phyloP scores from a whole-genome alignment of 2,329 filamentous ascomycete genomes.

The Cladosporium sp. region DNA sequence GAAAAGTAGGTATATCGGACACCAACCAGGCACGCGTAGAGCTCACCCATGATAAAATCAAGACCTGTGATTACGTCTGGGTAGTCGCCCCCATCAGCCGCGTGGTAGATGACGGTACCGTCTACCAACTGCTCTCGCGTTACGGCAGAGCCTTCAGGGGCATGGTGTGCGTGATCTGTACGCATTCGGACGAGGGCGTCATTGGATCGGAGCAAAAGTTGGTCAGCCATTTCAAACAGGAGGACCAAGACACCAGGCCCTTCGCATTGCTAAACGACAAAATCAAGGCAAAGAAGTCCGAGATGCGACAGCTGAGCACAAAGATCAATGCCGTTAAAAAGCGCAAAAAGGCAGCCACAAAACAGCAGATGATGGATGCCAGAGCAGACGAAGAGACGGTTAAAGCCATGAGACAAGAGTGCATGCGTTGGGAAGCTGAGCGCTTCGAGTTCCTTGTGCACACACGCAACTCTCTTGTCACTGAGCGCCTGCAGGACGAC shows the following conservation, averaged over 20 bases:
- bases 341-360: conserved; percentile 9
- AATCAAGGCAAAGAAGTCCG: not conserved
- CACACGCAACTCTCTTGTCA: conserved; percentile 17
- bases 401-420: not conserved
- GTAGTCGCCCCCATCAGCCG: conserved; percentile 18
- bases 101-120: conserved; percentile 15
- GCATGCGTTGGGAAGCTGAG: not conserved
- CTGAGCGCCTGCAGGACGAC: conserved; percentile 4
- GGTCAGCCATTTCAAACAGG: conserved; percentile 10
- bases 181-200: conserved; percentile 19
- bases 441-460: conserved; percentile 16
- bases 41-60: conserved; percentile 17
- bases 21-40: conserved; percentile 20
- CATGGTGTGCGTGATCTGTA: conserved; percentile 21
- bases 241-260: conserved; percentile 6
- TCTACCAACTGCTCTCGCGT: conserved; percentile 16
- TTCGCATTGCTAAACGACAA: not conserved
- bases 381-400: conserved; percentile 8
- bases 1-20: conserved; percentile 19
- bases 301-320: conserved; percentile 10
- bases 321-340: conserved; percentile 9
- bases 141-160: conserved; percentile 20
- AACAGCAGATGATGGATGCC: conserved; percentile 8
- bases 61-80: conserved; percentile 22
- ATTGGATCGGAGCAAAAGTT: conserved; percentile 11